Conservation (phyloP, 108 stramenopile genomes). For the Discostella pseudostelligera region DNA sequence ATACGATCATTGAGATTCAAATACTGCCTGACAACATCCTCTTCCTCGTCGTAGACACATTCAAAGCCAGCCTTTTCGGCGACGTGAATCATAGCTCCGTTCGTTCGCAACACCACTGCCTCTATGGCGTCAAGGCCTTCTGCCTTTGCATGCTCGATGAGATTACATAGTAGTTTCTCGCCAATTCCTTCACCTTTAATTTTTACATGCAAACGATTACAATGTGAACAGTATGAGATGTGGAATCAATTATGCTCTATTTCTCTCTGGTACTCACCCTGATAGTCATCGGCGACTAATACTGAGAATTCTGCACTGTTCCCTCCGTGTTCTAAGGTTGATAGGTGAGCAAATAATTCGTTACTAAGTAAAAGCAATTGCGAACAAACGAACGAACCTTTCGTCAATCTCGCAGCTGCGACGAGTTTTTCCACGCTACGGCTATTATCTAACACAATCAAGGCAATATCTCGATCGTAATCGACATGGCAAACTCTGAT, state of each 20-base stretch:
- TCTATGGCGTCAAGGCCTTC: slow-evolving; percentile 29
- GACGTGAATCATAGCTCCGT: slow-evolving; percentile 39
- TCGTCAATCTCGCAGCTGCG: slow-evolving; percentile 30
- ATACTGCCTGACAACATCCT: slow-evolving; percentile 21
- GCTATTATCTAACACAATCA: slow-evolving; percentile 33
- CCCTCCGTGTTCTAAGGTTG: slow-evolving; percentile 21
- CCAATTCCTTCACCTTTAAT: slow-evolving; percentile 17
- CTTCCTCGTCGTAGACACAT: slow-evolving; percentile 25
- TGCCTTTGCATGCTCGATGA: slow-evolving; percentile 15
- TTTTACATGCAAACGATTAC: neutral
- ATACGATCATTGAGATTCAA: slow-evolving; percentile 7
- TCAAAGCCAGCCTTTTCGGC: slow-evolving; percentile 29
- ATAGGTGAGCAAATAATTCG: neutral
- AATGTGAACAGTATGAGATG: neutral
- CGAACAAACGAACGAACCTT: neutral
- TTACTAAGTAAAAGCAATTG: neutral
- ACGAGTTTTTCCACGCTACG: slow-evolving; percentile 18
- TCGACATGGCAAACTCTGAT: slow-evolving; percentile 38
- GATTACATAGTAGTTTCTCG: slow-evolving; percentile 15
- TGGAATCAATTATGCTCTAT: neutral
- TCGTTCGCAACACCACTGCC: slow-evolving; percentile 28
- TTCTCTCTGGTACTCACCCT: slow-evolving; percentile 14
- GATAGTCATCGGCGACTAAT: slow-evolving; percentile 33
- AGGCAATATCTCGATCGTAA: slow-evolving; percentile 39
- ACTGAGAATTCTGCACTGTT: slow-evolving; percentile 30